Evolutionary conservation across 371 early-diverging fungal genomes (phyloP).

Genomic region (Mortierella sp.): DNA sequence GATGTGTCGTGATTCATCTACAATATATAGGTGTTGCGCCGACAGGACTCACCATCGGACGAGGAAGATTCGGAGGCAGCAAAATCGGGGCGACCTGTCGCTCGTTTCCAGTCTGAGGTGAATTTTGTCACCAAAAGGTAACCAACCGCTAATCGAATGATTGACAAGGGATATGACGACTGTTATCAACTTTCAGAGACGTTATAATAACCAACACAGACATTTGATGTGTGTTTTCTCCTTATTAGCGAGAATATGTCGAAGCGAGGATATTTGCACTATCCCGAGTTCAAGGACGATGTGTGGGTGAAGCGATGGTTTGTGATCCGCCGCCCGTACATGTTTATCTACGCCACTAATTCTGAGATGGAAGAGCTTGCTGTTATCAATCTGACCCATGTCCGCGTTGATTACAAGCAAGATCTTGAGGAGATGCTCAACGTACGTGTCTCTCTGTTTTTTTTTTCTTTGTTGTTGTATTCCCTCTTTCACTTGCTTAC

Average conservation of each 20-base stretch:
- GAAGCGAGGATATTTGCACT: conserved; percentile 72
- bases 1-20: not conserved
- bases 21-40: conserved; percentile 58
- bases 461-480: not conserved
- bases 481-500: too few relatives aligned
- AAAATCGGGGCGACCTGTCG: conserved; percentile 41
- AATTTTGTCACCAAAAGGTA: conserved; percentile 70
- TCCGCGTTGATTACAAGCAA: conserved; percentile 78
- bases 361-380: conserved; percentile 78
- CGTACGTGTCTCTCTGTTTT: conserved; percentile 55
- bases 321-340: conserved; percentile 88
- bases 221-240: not conserved
- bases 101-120: conserved; percentile 71
- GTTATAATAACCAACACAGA: too few relatives aligned
- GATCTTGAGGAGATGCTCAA: conserved; percentile 77
- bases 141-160: conserved; percentile 25
- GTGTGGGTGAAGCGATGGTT: conserved; percentile 87
- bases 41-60: conserved; percentile 65
- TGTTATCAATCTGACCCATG: conserved; percentile 81
- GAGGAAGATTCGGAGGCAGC: conserved; percentile 49
- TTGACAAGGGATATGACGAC: not conserved
- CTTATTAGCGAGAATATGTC: conserved; percentile 66
- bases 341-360: conserved; percentile 80
- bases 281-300: conserved; percentile 74
- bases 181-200: not conserved